These are phyloP conservation scores for Cymbopogon citratus DNA, from an alignment of 176 grass and related monocot genomes.

Conservation along the genomic window DNA sequence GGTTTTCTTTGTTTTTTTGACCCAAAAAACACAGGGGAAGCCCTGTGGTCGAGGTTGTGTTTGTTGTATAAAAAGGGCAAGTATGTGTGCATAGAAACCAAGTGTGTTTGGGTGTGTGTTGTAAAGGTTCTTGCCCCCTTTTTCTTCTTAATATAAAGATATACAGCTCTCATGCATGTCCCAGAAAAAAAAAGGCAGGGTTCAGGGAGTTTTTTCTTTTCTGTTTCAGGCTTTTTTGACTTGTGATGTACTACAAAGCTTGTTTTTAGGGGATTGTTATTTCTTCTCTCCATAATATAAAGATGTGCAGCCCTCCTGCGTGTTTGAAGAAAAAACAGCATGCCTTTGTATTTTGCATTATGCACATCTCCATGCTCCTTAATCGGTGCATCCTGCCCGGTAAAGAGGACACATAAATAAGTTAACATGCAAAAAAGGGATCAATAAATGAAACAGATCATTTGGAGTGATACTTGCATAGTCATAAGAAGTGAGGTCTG, in stretches of 20 bases:
- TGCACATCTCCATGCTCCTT: conserved; percentile 85
- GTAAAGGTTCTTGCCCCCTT: neutral
- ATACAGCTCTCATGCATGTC: too few species aligned
- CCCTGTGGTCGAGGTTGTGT: neutral
- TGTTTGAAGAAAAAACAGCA: neutral
- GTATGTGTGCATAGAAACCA: neutral
- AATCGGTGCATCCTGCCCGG: conserved; percentile 85
- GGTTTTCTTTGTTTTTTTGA: too few species aligned
- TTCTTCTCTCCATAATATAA: neutral
- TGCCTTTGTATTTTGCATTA: conserved; percentile 93
- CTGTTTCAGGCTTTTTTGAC: neutral
- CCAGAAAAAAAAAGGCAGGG: neutral
- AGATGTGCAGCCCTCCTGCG: neutral
- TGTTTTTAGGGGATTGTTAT: neutral
- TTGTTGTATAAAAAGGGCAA: neutral
- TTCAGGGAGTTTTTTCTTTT: neutral
- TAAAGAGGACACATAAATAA: conserved; percentile 30
- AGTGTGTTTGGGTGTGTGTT: neutral
- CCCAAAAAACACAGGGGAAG: too few species aligned
- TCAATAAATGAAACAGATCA: neutral
- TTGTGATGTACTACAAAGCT: neutral
- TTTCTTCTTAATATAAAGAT: neutral
- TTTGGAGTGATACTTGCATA: conserved; percentile 54
- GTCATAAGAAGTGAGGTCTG: conserved; percentile 93
- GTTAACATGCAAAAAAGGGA: conserved; percentile 6